Evolutionary conservation across 2,329 filamentous ascomycete species (phyloP).

Genomic region (Paecilomyces sp.): DNA sequence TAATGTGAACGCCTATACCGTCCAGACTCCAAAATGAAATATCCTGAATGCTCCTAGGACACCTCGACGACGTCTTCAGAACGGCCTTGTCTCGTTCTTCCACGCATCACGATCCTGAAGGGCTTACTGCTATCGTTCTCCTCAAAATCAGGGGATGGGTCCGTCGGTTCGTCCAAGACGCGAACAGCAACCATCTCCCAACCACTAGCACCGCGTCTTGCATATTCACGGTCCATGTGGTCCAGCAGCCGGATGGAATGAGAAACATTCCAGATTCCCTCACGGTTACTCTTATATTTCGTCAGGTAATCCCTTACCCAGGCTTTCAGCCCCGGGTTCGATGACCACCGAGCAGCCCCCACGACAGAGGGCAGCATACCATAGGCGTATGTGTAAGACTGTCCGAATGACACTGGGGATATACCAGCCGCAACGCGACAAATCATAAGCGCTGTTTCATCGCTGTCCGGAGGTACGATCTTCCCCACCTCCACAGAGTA

Average conservation of each 20-base stretch:
- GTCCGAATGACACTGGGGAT: slow-evolving; percentile 4
- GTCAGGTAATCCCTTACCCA: slow-evolving; percentile 6
- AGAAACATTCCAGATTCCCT: slow-evolving; percentile 7
- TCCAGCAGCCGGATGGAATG: slow-evolving; percentile 4
- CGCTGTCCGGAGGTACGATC: slow-evolving; percentile 5
- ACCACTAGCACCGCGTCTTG: not conserved
- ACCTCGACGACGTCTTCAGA: not conserved
- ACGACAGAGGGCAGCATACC: slow-evolving; percentile 9
- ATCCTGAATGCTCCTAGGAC: not conserved
- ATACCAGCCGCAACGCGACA: slow-evolving; percentile 7
- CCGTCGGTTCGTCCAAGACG: slow-evolving; percentile 3
- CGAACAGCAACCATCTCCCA: slow-evolving; percentile 1
- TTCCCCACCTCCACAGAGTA: slow-evolving; percentile 3
- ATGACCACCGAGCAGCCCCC: slow-evolving; percentile 8
- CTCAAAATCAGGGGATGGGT: slow-evolving; percentile 1
- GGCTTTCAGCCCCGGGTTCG: slow-evolving; percentile 4
- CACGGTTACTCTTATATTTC: slow-evolving; percentile 1
- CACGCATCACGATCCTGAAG: slow-evolving; percentile 2
- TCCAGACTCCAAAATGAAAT: not conserved
- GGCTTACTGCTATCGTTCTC: slow-evolving; percentile 2
- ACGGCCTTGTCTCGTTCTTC: not conserved
- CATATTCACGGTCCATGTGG: slow-evolving; percentile 3
- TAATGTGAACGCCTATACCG: not conserved
- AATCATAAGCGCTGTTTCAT: slow-evolving; percentile 6
- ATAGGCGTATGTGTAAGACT: slow-evolving; percentile 7